Evolutionary conservation across 306 rosid genomes (phyloP), one percentile per base, ranked within the genome.

Genomic region (Lathyrus sativus): DNA sequence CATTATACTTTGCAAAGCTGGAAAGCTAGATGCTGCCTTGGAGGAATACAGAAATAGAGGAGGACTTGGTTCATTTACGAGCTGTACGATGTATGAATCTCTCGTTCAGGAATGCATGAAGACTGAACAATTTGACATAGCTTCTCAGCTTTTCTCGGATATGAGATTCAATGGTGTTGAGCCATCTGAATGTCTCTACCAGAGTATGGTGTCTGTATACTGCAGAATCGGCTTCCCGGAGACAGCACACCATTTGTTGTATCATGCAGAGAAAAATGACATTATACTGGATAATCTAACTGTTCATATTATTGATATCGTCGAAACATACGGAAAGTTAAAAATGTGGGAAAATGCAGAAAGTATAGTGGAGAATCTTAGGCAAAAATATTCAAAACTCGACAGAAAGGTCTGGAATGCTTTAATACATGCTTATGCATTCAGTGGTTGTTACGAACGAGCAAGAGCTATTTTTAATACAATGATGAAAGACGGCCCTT

Each of bases 341-440:
- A 92, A 83, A 85, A 73, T 75, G 29, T 92, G 98, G 98, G 93
- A 88, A 83, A 85, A 85, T 71, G 91, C 98, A 59, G 98, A 92
- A 85, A 85, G 91, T 74, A 85, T 92, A 67, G 98, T 90, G 62
- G 98, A 92, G 61, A 78, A 57, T 74, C 80, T 86, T 44, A 86
- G 78, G 78, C 87, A 85, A 77, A 86, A 76, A 78, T 35, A 59
- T 55, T 68, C 85, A 41, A 61, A 74, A 24, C 48, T 90, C 68
- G 89, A 90, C 84, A 83, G 96, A 78, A 92, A 74, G 80, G 76
- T 92, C 48, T 92, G 98, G 98, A 92, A 92, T 83, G 93, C 96
- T 58, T 80, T 92, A 71, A 89, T 92, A 68, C 84, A 85, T 66
- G 91, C 96, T 60, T 90, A 92, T 74, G 96, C 98, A 2, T 67